Base-by-base conservation (phyloP, 2,329 filamentous ascomycete genomes). In the Mycosphaerella sp. region DNA sequence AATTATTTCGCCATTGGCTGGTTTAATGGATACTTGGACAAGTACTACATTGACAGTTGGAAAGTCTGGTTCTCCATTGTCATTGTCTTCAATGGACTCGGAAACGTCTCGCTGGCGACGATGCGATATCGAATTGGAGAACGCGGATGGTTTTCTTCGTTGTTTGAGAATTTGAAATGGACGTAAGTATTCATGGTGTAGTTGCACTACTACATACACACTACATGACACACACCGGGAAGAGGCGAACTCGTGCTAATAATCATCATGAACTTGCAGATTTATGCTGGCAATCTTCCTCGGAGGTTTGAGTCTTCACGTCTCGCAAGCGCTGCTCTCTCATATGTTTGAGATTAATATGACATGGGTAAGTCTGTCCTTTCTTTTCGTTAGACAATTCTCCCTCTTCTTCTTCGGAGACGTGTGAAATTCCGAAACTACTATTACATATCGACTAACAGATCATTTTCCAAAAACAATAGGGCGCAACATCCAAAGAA, bases 311-410 rank as follows among this genome's bases (percentile, higher is more conserved):
- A 87, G 84, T 1, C 79, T 95, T 36, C 88, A 95, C 72, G 81
- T 95, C 46, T 87, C 82, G 31, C 85, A 91, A 69, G 89, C 89
- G 1, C 76, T 95, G 34, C 72, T 93, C 44, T 79, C 83, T 4
- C 89, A 95, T 74, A 88, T 93, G 81, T 87, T 93, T 68, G 83
- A 87, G 73, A 83, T 92, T 67, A 80, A 93, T 72, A 92, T 93
- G 85, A 82, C 81, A 2, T 93, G 89, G 89, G 11, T 39, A 39
- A 39, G 36, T 39, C 36, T 12, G 10, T 6, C 26, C 47, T 40
- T 17, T 17, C 47, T 40, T 17, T 17, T 17, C 14, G 14, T 17
- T 17, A 17, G 1, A 1, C 14, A 17, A 17, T 17, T 17, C 14
- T 17, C 1, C 14, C 38, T 17, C 14, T 17, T 17, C 14, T 17